These are phyloP conservation scores for Zymoseptoria passerinii DNA, from an alignment of 2,329 filamentous ascomycete species.

Conservation along the genomic window DNA sequence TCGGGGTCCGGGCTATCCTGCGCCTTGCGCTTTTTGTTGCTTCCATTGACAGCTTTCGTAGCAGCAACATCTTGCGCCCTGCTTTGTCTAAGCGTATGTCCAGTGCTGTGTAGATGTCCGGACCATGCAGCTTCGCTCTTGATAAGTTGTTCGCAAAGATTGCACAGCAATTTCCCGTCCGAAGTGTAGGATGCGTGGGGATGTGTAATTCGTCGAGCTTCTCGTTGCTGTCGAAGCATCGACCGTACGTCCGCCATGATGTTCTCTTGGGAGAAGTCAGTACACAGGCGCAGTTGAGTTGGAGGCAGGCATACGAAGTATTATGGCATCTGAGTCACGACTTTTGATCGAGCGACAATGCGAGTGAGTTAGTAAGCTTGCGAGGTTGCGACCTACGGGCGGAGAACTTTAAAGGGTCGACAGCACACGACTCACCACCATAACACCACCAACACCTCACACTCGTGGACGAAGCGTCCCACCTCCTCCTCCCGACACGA, in stretches of 20 bases:
- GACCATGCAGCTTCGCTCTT: conserved; percentile 63
- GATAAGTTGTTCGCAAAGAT: conserved; percentile 55
- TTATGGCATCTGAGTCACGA: background rate
- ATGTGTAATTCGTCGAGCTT: conserved; percentile 63
- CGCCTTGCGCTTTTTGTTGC: conserved; percentile 49
- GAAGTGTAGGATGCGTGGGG: conserved; percentile 60
- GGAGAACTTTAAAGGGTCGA: background rate
- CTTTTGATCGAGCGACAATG: background rate
- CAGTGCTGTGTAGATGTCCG: conserved; percentile 47
- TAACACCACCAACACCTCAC: background rate
- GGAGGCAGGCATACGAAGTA: background rate
- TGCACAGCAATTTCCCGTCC: conserved; percentile 59
- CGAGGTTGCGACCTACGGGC: background rate
- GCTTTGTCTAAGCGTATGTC: conserved; percentile 35
- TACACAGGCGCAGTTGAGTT: background rate
- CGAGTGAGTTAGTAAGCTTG: too few species aligned
- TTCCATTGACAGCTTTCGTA: conserved; percentile 18
- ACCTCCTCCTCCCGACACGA: background rate
- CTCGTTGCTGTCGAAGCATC: conserved; percentile 69
- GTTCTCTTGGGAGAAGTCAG: background rate
- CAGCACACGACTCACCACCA: background rate
- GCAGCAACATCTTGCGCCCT: conserved; percentile 24
- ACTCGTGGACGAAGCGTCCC: background rate
- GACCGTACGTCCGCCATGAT: conserved; percentile 71
- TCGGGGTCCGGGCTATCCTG: conserved; percentile 10